Conservation (phyloP, 495 filamentous ascomycete genomes). For the Trichoderma virens region DNA sequence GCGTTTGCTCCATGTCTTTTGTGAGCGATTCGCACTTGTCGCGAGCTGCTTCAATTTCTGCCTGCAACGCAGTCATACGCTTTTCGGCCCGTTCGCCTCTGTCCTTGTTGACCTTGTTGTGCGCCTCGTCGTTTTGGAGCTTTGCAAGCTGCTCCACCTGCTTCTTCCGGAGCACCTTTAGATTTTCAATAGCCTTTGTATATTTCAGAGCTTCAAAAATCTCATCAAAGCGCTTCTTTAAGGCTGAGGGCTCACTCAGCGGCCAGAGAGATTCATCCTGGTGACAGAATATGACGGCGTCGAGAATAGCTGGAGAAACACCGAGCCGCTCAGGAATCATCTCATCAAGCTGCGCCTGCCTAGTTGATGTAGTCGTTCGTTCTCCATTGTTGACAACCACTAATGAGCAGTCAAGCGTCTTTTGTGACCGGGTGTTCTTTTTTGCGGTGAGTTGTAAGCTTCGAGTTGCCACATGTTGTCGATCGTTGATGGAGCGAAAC, state of each 20-base stretch:
- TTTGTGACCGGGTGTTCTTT: constrained; percentile 61
- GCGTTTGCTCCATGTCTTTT: constrained; percentile 35
- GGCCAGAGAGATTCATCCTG: constrained; percentile 98
- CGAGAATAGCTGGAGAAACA: constrained; percentile 81
- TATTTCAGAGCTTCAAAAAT: constrained; percentile 97
- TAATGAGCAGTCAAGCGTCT: constrained; percentile 74
- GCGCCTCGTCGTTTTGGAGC: constrained; percentile 62
- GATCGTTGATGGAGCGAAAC: constrained; percentile 68
- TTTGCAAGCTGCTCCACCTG: constrained; percentile 67
- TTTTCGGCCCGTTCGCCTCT: constrained; percentile 66
- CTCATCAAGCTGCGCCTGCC: constrained; percentile 69
- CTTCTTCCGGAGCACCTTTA: constrained; percentile 75
- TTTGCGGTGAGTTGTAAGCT: constrained; percentile 81
- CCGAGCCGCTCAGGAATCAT: constrained; percentile 83
- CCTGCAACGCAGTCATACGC: constrained; percentile 52
- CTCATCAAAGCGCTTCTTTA: constrained; percentile 94
- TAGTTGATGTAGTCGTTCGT: constrained; percentile 63
- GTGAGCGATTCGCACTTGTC: constrained; percentile 49
- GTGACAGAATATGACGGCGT: constrained; percentile 96
- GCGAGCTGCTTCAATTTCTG: constrained; percentile 65
- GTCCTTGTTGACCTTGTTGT: constrained; percentile 79
- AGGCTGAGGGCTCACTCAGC: constrained; percentile 74
- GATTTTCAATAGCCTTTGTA: constrained; percentile 92
- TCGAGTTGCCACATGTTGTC: constrained; percentile 71
- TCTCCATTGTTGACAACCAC: constrained; percentile 75